Evolutionary conservation across 1,284 basidiomycete genomes (phyloP).

Genomic region (Puccinia coronata): DNA sequence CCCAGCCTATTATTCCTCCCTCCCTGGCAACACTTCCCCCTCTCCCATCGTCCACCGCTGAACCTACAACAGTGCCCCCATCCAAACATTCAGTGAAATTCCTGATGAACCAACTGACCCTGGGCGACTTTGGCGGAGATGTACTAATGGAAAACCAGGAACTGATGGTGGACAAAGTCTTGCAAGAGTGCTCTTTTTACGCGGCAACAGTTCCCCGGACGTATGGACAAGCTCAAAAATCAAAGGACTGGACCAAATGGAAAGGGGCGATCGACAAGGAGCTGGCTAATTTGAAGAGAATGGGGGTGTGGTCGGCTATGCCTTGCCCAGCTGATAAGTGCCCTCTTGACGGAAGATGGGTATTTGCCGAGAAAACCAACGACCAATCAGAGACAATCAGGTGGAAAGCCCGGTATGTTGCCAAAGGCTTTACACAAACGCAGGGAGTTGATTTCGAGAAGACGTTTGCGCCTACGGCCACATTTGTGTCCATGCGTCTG

Average conservation of each 20-base stretch:
- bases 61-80: too few relatives aligned
- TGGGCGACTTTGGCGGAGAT: too few relatives aligned
- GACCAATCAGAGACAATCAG: neutral
- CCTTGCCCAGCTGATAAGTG: neutral
- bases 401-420: conserved; percentile 34
- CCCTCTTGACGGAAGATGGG: neutral
- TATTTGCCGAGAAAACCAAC: neutral
- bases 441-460: neutral
- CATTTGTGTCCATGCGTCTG: conserved; percentile 4
- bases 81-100: too few relatives aligned
- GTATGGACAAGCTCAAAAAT: neutral
- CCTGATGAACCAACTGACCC: too few relatives aligned
- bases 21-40: too few relatives aligned
- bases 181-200: neutral
- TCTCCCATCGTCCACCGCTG: too few relatives aligned
- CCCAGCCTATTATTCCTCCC: too few relatives aligned
- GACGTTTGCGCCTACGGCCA: conserved; percentile 32
- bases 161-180: neutral
- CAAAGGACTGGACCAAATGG: neutral
- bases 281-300: neutral
- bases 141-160: too few relatives aligned
- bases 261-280: neutral
- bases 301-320: conserved; percentile 8
- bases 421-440: conserved; percentile 1
- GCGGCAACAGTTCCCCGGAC: neutral